Percentiles rank a stretch among this genome's conserved stretches.
Conservation (phyloP, 257 asterid genomes). For the Solanum ossicruentum region DNA sequence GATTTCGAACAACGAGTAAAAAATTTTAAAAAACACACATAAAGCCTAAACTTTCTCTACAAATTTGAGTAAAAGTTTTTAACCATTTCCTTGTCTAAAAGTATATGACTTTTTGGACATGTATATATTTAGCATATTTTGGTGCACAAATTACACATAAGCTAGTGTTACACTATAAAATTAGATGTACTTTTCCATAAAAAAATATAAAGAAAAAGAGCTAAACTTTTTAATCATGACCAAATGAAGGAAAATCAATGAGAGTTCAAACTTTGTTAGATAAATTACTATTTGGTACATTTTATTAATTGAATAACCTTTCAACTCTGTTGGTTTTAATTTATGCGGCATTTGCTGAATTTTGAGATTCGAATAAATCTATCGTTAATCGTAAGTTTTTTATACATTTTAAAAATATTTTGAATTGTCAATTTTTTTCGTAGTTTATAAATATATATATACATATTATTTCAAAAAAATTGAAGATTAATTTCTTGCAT, state of each 20-base stretch:
- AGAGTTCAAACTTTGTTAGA: not conserved
- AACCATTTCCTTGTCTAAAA: not conserved
- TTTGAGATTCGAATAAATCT: no score
- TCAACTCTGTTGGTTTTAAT: no score
- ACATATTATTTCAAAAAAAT: no score
- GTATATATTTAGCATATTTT: not conserved
- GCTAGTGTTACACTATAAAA: not conserved
- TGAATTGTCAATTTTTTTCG: no score
- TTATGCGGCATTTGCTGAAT: fast-evolving
- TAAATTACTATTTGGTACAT: not conserved
- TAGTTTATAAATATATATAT: no score
- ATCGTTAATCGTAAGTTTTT: no score
- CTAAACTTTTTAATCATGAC: not conserved
- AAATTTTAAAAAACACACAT: no score
- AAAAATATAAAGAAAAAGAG: not conserved
- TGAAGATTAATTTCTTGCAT: no score
- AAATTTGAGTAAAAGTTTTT: not conserved
- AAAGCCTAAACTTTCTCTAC: not conserved
- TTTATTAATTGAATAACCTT: no score
- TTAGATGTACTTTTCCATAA: not conserved
- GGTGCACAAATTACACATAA: not conserved
- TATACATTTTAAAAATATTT: no score
- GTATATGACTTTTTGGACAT: not conserved
- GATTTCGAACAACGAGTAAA: no score
- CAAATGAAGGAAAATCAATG: not conserved